Percentiles rank a stretch among this genome's conserved stretches.
Conservation (phyloP, 345 rosid genomes). For the Triadica sebifera region DNA sequence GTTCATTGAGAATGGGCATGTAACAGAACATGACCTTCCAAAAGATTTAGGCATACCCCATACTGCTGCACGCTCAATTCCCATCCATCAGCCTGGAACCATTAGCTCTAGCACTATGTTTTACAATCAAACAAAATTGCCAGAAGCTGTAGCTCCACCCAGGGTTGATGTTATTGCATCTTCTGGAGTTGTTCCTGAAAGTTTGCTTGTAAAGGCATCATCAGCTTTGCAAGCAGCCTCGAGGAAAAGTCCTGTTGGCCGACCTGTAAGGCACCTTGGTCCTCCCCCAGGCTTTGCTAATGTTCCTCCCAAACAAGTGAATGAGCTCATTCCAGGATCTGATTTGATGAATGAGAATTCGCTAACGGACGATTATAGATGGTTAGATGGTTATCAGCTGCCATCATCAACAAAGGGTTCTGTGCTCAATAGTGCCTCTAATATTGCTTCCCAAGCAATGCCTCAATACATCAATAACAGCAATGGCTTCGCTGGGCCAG, state of each 20-base stretch:
- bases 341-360: constrained; percentile 34
- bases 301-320: constrained; percentile 56
- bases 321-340: constrained; percentile 44
- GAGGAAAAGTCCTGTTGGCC: constrained; percentile 73
- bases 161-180: constrained; percentile 42
- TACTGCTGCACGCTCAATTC: constrained; percentile 34
- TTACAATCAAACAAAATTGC: constrained; percentile 43
- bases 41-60: constrained; percentile 40
- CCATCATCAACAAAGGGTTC: constrained; percentile 52
- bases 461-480: constrained; percentile 43
- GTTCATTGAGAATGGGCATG: constrained; percentile 58
- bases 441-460: constrained; percentile 42
- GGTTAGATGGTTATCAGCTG: constrained; percentile 94
- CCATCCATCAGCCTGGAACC: constrained; percentile 46
- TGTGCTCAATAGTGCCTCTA: constrained; percentile 44
- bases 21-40: constrained; percentile 45
- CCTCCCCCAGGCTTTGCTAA: constrained; percentile 93
- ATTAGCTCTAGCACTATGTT: constrained; percentile 33
- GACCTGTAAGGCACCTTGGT: constrained; percentile 73
- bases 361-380: constrained; percentile 80
- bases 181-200: constrained; percentile 46
- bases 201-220: constrained; percentile 39
- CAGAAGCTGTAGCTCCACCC: constrained; percentile 47
- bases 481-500: constrained; percentile 52
- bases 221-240: constrained; percentile 35